Conservation (phyloP, 2,329 filamentous ascomycete species). For the Paecilomyces sp. region DNA sequence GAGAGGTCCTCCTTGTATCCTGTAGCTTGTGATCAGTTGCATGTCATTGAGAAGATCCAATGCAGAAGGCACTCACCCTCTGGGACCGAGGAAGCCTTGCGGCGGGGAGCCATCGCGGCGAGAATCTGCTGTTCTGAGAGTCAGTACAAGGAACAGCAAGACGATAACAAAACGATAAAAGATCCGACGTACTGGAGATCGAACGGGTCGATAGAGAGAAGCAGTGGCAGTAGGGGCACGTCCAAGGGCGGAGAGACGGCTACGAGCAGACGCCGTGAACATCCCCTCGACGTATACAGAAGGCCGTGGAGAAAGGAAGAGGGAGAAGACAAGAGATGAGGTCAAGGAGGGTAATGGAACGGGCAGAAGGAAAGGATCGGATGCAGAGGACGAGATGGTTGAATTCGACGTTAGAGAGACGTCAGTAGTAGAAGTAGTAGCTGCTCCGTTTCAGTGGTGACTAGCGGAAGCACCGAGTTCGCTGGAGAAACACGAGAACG, state of each 20-base stretch:
- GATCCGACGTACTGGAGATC: constrained; percentile 23
- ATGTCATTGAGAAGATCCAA: too few species aligned
- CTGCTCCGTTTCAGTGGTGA: not conserved
- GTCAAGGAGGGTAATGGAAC: not conserved
- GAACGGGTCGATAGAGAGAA: constrained; percentile 21
- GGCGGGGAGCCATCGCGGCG: constrained; percentile 32
- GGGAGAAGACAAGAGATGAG: not conserved
- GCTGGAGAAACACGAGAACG: not conserved
- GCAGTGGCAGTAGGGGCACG: constrained; percentile 28
- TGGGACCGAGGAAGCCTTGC: constrained; percentile 38
- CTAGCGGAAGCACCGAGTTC: not conserved
- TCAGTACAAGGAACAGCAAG: too few species aligned
- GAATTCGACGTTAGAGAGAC: constrained; percentile 10
- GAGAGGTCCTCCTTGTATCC: constrained; percentile 58
- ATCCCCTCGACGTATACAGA: constrained; percentile 24
- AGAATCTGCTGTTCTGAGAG: constrained; percentile 17
- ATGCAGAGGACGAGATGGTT: constrained; percentile 2
- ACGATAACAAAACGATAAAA: not conserved
- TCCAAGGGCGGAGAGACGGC: constrained; percentile 33
- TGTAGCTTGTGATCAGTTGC: constrained; percentile 17
- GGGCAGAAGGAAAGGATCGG: not conserved
- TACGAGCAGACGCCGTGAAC: constrained; percentile 37
- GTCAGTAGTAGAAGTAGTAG: not conserved
- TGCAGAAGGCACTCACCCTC: constrained; percentile 29
- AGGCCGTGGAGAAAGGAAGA: not conserved